Base-by-base conservation (phyloP, 2,329 filamentous ascomycete species). In the Lomentospora prolificans region DNA sequence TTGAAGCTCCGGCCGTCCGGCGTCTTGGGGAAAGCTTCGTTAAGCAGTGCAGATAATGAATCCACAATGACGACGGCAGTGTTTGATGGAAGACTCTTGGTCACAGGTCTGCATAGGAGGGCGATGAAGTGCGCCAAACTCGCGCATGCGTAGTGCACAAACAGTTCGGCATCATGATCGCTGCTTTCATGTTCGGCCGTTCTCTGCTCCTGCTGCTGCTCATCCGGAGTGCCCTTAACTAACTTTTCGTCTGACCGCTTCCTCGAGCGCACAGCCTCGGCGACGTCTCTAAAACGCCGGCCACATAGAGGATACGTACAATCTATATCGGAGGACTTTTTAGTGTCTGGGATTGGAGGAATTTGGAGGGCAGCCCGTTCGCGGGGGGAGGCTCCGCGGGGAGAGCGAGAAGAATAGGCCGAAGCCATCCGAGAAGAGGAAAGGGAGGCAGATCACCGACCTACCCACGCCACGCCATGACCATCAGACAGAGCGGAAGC, bases 391-490 rank as follows among this genome's bases (percentile, higher is more conserved):
- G n/a, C n/a, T 44, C 19, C 41, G n/a, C 41, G n/a, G 19, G 19
- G 22, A 25, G 22, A 19, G 19, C 10, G n/a, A 9, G 25, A 50
- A 51, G 12, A 50, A 55, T 14, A 44, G 12, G 36, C 53, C 19
- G 27, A 7, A 9, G 19, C 33, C 39, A 2, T 53, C 28, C 10
- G 39, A 53, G 24, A n/a, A 33, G 48, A 55, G 31, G 57, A 51
- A 50, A 57, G 53, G 31, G 39, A 27, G 51, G 19, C 57, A 62
- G 60, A 60, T 54, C 60, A 79, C 81, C 63, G 70, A 91, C 89
- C 89, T 74, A 95, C 81, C 90, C 90, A 96, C 48, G 91, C 77
- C 53, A 91, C 89, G 59, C 75, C 75, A 39, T 80, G 72, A 50
- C 81, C 81, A 58, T 77, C 73, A 54, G 70, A 71, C 52, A 95